A percentile compares a stretch with the other conserved stretches of the same genome.
Conservation (phyloP, 1,284 basidiomycete genomes). For the Leccinum pseudoinsigne region DNA sequence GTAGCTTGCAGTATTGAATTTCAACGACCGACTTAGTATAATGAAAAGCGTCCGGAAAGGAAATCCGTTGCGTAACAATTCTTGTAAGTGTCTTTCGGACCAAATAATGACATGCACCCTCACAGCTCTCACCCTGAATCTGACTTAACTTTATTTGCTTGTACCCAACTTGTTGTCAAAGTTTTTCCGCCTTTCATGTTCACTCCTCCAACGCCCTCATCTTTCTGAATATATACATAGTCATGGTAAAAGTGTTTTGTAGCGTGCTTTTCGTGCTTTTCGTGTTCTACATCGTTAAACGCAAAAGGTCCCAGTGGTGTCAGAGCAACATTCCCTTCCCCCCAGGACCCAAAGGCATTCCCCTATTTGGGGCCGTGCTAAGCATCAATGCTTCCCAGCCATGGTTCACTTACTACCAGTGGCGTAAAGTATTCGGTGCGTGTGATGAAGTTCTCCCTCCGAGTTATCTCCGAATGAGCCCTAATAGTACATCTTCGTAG, state of each 20-base stretch:
- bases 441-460: background rate
- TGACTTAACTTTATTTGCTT: background rate
- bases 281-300: slow-evolving; percentile 15
- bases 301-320: background rate
- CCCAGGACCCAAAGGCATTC: slow-evolving; percentile 28
- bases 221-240: background rate
- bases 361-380: slow-evolving; percentile 24
- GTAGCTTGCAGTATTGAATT: background rate
- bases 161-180: background rate
- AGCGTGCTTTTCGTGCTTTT: slow-evolving; percentile 16
- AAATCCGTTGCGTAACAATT: too few relatives aligned
- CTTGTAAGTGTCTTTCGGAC: background rate
- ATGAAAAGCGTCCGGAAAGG: too few relatives aligned
- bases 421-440: slow-evolving; percentile 27
- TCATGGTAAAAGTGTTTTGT: slow-evolving; percentile 11
- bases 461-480: background rate
- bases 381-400: slow-evolving; percentile 25
- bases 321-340: slow-evolving; percentile 16
- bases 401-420: slow-evolving; percentile 29
- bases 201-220: background rate
- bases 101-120: background rate
- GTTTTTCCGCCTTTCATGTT: background rate
- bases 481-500: slow-evolving; percentile 13
- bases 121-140: background rate
- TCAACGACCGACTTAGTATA: background rate